These are phyloP conservation scores for Schwanniomyces vanrijiae DNA, from an alignment of 805 yeast genomes.

Conservation along the genomic window DNA sequence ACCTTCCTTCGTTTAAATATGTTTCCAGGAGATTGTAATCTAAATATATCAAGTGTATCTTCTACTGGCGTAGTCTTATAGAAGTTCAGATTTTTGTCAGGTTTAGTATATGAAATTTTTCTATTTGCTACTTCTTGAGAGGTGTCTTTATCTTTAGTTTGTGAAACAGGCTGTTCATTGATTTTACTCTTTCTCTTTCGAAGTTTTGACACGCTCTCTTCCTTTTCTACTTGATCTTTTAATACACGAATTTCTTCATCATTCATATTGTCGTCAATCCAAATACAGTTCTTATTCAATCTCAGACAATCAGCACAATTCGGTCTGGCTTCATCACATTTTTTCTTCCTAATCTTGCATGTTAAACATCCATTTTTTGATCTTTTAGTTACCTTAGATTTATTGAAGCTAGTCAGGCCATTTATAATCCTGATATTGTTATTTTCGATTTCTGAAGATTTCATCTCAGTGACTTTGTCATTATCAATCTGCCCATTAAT, in stretches of 20 bases:
- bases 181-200: constrained; percentile 33
- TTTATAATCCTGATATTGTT: constrained; percentile 12
- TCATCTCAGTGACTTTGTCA: background rate
- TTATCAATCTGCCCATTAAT: background rate
- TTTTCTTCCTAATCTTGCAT: constrained; percentile 64
- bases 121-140: background rate
- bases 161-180: background rate
- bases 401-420: constrained; percentile 13
- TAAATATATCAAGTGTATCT: background rate
- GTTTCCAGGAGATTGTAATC: background rate
- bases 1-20: background rate
- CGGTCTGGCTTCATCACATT: constrained; percentile 53
- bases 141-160: background rate
- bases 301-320: constrained; percentile 50
- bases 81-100: background rate
- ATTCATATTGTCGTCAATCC: constrained; percentile 47
- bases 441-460: background rate
- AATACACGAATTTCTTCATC: constrained; percentile 34
- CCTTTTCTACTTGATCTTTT: constrained; percentile 33
- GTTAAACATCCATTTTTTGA: constrained; percentile 67
- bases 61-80: background rate
- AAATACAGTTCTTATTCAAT: constrained; percentile 46
- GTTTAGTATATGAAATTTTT: background rate
- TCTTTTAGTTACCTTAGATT: constrained; percentile 25
- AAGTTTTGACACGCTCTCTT: constrained; percentile 43